Evolutionary conservation across 805 yeast genomes (phyloP).

Genomic region (Cyberlindnera sargentensis): DNA sequence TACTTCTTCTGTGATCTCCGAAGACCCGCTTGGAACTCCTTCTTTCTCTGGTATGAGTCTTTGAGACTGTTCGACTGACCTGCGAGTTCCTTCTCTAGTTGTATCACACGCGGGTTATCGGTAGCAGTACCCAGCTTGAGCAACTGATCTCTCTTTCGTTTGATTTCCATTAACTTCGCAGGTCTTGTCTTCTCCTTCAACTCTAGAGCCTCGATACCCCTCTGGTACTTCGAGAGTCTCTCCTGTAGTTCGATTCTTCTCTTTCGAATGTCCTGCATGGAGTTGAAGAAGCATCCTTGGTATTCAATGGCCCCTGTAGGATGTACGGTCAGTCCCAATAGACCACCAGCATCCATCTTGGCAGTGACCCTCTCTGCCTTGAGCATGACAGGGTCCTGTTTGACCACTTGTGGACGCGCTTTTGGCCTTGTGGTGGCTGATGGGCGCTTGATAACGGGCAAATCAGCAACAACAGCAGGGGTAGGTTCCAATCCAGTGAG

Average conservation of each 20-base stretch:
- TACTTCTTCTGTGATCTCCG: slow-evolving; percentile 3
- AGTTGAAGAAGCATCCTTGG: slow-evolving; percentile 5
- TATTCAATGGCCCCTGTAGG: slow-evolving; percentile 5
- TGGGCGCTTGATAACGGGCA: no score
- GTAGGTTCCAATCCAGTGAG: not conserved
- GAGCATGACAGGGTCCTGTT: not conserved
- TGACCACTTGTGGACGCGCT: not conserved
- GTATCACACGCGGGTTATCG: slow-evolving; percentile 1
- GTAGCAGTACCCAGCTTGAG: slow-evolving; percentile 7
- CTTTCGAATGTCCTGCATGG: not conserved
- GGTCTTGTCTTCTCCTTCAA: slow-evolving; percentile 6
- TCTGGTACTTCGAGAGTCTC: slow-evolving; percentile 5
- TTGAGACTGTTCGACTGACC: slow-evolving; percentile 2
- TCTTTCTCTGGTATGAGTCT: slow-evolving; percentile 1
- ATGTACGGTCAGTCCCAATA: slow-evolving; percentile 3
- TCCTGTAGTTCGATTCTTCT: slow-evolving; percentile 5
- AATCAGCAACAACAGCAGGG: not conserved
- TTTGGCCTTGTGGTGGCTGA: not conserved
- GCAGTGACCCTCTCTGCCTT: not conserved
- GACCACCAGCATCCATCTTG: not conserved
- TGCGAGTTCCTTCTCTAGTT: slow-evolving; percentile 4
- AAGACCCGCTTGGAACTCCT: slow-evolving; percentile 1
- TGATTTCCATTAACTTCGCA: slow-evolving; percentile 3
- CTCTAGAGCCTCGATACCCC: slow-evolving; percentile 1
- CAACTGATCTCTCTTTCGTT: slow-evolving; percentile 7